Conservation (phyloP, 441 rosid genomes). For the Biscutella laevigata region DNA sequence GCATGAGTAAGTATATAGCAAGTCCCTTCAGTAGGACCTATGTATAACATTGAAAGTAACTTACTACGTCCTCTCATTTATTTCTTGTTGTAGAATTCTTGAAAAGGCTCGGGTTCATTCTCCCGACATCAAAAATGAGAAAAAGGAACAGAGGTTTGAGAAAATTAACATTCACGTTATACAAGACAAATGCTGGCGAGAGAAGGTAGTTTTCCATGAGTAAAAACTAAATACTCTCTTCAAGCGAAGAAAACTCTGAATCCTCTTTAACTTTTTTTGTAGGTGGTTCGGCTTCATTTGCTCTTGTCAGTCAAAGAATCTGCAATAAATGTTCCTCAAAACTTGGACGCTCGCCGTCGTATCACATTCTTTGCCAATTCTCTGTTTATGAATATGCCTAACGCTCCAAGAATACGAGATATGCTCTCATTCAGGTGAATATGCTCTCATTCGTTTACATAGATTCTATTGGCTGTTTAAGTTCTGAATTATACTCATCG, state of each 20-base stretch:
- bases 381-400: conserved; percentile 88
- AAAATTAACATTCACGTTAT: conserved; percentile 39
- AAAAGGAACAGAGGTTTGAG: conserved; percentile 72
- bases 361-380: conserved; percentile 97
- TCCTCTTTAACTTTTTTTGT: no score
- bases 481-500: conserved; percentile 2
- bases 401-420: conserved; percentile 78
- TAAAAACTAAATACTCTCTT: conserved; percentile 1
- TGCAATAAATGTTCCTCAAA: conserved; percentile 88
- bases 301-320: conserved; percentile 93
- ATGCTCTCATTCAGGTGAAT: conserved; percentile 90
- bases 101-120: conserved; percentile 32
- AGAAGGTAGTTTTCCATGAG: conserved; percentile 47
- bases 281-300: conserved; percentile 77
- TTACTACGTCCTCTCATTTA: conserved; percentile 6
- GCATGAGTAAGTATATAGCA: conserved; percentile 54
- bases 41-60: conserved; percentile 5
- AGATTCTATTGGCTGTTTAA: neutral
- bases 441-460: neutral
- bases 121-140: conserved; percentile 19
- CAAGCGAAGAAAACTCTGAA: neutral
- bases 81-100: conserved; percentile 41
- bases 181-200: conserved; percentile 37
- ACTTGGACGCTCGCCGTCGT: conserved; percentile 97
- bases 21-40: conserved; percentile 1